Evolutionary conservation across 1,284 basidiomycete genomes (phyloP).

Genomic region (Moesziomyces globuligerus): DNA sequence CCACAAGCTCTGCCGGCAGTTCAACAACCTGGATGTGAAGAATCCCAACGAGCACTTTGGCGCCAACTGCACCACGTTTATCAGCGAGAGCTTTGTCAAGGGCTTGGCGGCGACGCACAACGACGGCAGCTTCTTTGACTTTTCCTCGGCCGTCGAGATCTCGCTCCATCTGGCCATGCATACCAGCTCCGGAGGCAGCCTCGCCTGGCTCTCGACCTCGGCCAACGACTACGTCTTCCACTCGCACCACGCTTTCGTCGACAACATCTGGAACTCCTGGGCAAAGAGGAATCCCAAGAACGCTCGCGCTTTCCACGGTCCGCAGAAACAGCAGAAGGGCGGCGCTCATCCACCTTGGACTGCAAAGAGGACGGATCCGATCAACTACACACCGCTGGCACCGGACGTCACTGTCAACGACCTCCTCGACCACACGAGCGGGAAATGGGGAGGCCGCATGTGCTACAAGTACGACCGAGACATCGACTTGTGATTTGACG

Average conservation of each 20-base stretch:
- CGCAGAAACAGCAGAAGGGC: conserved; percentile 18
- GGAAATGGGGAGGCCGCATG: conserved; percentile 24
- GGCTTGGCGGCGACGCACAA: conserved; percentile 17
- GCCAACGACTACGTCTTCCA: conserved; percentile 26
- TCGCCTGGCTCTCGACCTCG: conserved; percentile 27
- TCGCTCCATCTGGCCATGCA: conserved; percentile 31
- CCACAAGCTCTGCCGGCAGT: conserved; percentile 34
- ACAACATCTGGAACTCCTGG: conserved; percentile 20
- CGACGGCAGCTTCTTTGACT: conserved; percentile 33
- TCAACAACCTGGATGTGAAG: conserved; percentile 30
- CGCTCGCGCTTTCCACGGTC: conserved; percentile 24
- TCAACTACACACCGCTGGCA: conserved; percentile 31
- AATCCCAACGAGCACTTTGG: conserved; percentile 21
- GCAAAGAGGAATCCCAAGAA: conserved; percentile 16
- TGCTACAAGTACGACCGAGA: conserved; percentile 35
- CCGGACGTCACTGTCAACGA: conserved; percentile 22
- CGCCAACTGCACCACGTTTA: conserved; percentile 29
- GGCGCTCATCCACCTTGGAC: conserved; percentile 18
- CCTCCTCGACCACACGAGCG: conserved; percentile 25
- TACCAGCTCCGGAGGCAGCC: conserved; percentile 24
- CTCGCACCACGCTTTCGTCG: conserved; percentile 11
- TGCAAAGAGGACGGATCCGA: conserved; percentile 16
- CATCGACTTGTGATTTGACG: conserved; percentile 5
- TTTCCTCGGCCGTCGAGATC: conserved; percentile 31
- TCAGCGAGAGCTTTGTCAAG: conserved; percentile 15